Evolutionary conservation across 257 asterid species (phyloP), one percentile per base, ranked within the genome.

Genomic region (Rehmannia glutinosa): DNA sequence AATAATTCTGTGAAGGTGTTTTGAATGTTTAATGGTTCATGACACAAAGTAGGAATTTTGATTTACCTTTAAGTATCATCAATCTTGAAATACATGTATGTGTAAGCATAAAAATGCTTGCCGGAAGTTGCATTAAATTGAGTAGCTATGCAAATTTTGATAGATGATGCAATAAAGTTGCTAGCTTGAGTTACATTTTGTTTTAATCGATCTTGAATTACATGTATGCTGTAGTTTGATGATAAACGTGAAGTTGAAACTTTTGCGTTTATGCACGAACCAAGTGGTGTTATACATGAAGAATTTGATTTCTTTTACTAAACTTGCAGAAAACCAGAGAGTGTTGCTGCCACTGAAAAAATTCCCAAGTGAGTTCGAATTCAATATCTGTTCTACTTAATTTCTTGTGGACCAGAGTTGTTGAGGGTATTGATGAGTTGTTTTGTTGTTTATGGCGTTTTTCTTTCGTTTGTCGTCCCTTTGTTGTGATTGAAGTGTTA

Each of bases 281-380:
- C 25, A 23, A 43, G 50, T 42, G 57, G 35, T 65, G 23, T 39
- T 39, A 5, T 23, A n/a, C n/a, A n/a, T n/a, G n/a, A n/a, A 55
- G 47, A 36, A 13, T 52, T 62, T 55, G 45, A 54, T 24, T 53
- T 71, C n/a, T 46, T 20, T 55, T 68, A 38, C 21, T 52, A 23
- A 51, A 54, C 23, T 77, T 79, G 75, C 82, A 87, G 88, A 71
- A 76, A 85, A 6, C 82, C 84, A 4, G 95, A 83, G 69, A 74
- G 73, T 24, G 72, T 60, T 51, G 78, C 19, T 65, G 69, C 83
- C 16, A 17, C 60, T 6, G 86, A 80, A 36, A 81, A 83, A 80
- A 47, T 81, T 21, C 90, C 90, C 69, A 81, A 77, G 92, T 87
- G 76, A 80, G 90, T 83, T 64, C 27, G 33, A 38, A 28, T 55